A percentile compares a stretch with the other conserved stretches of the same genome.
Evolutionary conservation across 2,329 filamentous ascomycete genomes (phyloP).

Genomic region (Xylaria sp.): DNA sequence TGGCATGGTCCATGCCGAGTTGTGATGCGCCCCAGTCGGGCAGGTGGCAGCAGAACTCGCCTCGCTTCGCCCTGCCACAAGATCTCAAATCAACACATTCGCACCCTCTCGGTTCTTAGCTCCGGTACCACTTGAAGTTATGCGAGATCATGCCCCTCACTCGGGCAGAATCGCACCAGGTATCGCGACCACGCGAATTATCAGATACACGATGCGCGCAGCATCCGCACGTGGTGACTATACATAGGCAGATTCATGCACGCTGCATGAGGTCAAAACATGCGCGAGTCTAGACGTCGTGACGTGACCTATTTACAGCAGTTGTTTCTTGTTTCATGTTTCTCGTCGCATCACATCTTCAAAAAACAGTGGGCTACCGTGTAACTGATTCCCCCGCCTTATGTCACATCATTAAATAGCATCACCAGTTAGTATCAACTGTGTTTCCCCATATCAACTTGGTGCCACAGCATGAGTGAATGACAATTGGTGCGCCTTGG

Average conservation of each 20-base stretch:
- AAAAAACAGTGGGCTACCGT: neutral
- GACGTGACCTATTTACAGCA: slow-evolving; percentile 17
- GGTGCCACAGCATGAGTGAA: neutral
- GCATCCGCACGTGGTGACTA: slow-evolving; percentile 9
- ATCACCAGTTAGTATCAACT: neutral
- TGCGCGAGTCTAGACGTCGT: slow-evolving; percentile 1
- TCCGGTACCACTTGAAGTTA: neutral
- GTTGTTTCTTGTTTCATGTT: slow-evolving; percentile 16
- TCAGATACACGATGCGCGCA: neutral
- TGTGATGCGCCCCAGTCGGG: slow-evolving; percentile 25
- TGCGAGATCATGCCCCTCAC: slow-evolving; percentile 5
- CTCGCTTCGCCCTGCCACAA: slow-evolving; percentile 21
- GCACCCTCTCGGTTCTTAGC: neutral
- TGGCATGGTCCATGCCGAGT: slow-evolving; percentile 20
- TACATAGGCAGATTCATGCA: slow-evolving; percentile 5
- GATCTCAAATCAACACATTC: slow-evolving; percentile 30
- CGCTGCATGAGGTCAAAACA: slow-evolving; percentile 15
- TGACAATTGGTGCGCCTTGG: no score
- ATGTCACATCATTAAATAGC: neutral
- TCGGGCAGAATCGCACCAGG: neutral
- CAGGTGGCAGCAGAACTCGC: slow-evolving; percentile 17
- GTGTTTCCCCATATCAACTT: neutral
- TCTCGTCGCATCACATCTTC: slow-evolving; percentile 1
- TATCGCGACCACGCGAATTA: neutral
- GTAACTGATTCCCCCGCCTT: neutral